phyloP scores from a whole-genome alignment of 2,329 filamentous ascomycete species.

The Fusarium pseudocircinatum region DNA sequence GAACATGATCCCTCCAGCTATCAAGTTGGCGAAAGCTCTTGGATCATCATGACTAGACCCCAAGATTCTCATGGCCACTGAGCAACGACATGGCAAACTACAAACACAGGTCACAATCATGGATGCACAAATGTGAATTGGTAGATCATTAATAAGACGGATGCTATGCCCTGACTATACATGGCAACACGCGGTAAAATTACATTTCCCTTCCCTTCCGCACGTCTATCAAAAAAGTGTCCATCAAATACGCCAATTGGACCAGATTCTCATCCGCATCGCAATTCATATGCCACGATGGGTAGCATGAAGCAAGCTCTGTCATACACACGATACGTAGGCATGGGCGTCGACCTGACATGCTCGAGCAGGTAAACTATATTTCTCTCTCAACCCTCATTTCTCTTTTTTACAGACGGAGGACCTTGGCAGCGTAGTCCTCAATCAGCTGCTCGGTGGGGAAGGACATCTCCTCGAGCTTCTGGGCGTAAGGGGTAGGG shows the following conservation, averaged over 20 bases:
- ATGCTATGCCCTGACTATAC: slow-evolving; percentile 47
- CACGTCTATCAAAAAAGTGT: slow-evolving; percentile 50
- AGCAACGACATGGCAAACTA: neutral
- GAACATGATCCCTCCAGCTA: neutral
- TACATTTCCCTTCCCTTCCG: slow-evolving; percentile 50
- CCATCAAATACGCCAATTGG: slow-evolving; percentile 42
- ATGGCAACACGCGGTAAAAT: slow-evolving; percentile 54
- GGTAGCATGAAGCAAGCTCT: slow-evolving; percentile 28
- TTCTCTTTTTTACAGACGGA: slow-evolving; percentile 70
- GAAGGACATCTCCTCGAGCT: slow-evolving; percentile 95
- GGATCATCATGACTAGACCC: neutral
- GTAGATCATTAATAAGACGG: slow-evolving; percentile 47
- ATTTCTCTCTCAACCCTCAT: slow-evolving; percentile 22
- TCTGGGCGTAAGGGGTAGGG: slow-evolving; percentile 92
- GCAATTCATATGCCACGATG: slow-evolving; percentile 26
- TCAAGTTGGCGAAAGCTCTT: neutral
- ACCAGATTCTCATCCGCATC: slow-evolving; percentile 28
- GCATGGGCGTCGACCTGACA: slow-evolving; percentile 12
- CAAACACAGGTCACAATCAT: neutral
- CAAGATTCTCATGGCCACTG: too few species aligned
- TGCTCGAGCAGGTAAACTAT: slow-evolving; percentile 21
- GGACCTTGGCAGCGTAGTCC: slow-evolving; percentile 87
- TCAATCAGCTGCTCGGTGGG: slow-evolving; percentile 89
- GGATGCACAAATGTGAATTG: slow-evolving; percentile 29
- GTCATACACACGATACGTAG: slow-evolving; percentile 15